Evolutionary conservation across 2,329 filamentous ascomycete species (phyloP).

Genomic region (Claviceps sp.): DNA sequence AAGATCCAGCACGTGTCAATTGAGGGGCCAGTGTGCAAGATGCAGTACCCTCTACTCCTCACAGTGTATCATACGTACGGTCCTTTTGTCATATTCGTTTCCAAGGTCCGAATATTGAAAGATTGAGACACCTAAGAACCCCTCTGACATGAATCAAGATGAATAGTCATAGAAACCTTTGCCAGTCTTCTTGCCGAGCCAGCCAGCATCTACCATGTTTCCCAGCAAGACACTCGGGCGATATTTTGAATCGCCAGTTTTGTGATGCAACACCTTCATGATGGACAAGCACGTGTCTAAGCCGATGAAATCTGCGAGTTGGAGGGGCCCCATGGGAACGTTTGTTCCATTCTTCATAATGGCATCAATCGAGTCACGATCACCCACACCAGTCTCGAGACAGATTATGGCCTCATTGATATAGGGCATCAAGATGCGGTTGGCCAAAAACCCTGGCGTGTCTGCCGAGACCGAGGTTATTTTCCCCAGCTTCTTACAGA

Average conservation of each 20-base stretch:
- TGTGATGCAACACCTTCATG: constrained; percentile 85
- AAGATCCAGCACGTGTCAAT: background rate
- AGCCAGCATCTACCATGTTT: constrained; percentile 97
- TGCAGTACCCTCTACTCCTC: background rate
- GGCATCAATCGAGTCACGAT: constrained; percentile 80
- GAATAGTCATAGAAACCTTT: constrained; percentile 92
- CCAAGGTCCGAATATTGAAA: background rate
- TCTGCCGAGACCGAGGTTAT: constrained; percentile 78
- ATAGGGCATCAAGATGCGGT: constrained; percentile 96
- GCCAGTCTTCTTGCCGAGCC: constrained; percentile 93
- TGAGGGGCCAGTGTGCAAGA: background rate
- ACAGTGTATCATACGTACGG: too few species aligned
- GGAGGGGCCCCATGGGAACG: constrained; percentile 92
- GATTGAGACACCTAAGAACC: background rate
- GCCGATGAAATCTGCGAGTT: constrained; percentile 92
- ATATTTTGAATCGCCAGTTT: constrained; percentile 94
- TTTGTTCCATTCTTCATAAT: constrained; percentile 99
- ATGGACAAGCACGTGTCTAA: constrained; percentile 92
- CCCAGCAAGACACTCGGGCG: constrained; percentile 72
- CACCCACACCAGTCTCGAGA: constrained; percentile 81
- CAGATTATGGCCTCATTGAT: constrained; percentile 98
- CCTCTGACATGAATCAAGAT: background rate
- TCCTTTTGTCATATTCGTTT: background rate
- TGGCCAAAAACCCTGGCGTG: constrained; percentile 86
- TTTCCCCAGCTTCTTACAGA: constrained; percentile 90